phyloP scores from a whole-genome alignment of 106 monocot genomes.

The Hemerocallis citrina region DNA sequence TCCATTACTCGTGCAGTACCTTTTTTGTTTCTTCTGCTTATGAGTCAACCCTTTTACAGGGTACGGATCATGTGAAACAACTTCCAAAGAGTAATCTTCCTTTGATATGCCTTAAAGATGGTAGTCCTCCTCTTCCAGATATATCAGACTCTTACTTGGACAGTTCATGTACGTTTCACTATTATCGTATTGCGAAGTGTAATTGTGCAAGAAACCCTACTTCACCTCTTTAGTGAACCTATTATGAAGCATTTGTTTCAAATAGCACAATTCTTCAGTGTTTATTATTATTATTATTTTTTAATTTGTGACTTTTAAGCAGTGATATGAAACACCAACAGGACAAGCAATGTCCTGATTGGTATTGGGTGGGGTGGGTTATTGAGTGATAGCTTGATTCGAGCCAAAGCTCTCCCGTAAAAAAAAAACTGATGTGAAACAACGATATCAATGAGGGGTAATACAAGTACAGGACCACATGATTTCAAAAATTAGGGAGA shows the following conservation, averaged over 20 bases:
- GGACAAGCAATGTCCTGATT: too few species aligned
- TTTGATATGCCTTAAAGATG: slow-evolving; percentile 63
- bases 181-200: neutral
- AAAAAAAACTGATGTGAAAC: too few species aligned
- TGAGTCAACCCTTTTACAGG: slow-evolving; percentile 24
- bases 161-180: slow-evolving; percentile 40
- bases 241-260: neutral
- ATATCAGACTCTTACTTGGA: slow-evolving; percentile 55
- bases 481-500: too few species aligned
- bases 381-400: too few species aligned
- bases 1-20: too few species aligned
- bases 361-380: too few species aligned
- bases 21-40: neutral
- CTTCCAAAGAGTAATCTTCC: slow-evolving; percentile 39
- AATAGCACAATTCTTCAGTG: neutral
- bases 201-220: neutral
- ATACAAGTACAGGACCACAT: too few species aligned
- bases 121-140: slow-evolving; percentile 84
- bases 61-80: slow-evolving; percentile 25
- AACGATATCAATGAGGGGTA: too few species aligned
- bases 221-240: neutral
- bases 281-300: too few species aligned
- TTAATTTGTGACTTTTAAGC: too few species aligned
- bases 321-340: too few species aligned
- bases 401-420: too few species aligned